Percentiles rank a stretch among this genome's conserved stretches.
phyloP scores from a whole-genome alignment of 768 basidiomycete species.

The Mycena haematopus region DNA sequence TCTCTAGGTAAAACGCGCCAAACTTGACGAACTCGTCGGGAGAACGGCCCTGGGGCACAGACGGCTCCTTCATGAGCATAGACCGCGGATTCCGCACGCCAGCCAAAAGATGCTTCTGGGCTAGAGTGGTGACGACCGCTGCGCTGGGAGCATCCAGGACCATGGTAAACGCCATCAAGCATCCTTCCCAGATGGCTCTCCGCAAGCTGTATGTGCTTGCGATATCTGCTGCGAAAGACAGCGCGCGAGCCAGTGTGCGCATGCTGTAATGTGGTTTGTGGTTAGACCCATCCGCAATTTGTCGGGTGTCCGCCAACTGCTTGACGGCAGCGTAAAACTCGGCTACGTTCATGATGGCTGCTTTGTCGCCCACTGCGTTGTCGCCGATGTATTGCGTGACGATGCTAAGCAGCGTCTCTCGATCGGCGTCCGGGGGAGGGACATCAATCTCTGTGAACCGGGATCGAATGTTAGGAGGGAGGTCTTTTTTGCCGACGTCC shows the following conservation, averaged over 20 bases:
- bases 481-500: slow-evolving; percentile 97
- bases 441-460: slow-evolving; percentile 97
- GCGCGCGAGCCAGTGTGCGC: slow-evolving; percentile 90
- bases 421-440: slow-evolving; percentile 90
- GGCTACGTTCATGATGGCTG: slow-evolving; percentile 87
- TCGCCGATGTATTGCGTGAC: slow-evolving; percentile 89
- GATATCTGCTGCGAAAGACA: slow-evolving; percentile 89
- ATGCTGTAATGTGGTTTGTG: slow-evolving; percentile 95
- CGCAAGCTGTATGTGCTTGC: slow-evolving; percentile 79
- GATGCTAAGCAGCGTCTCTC: slow-evolving; percentile 87
- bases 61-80: slow-evolving; percentile 73
- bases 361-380: slow-evolving; percentile 82
- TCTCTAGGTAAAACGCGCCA: slow-evolving; percentile 90
- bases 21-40: slow-evolving; percentile 75
- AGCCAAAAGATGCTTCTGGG: slow-evolving; percentile 78
- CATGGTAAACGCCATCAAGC: slow-evolving; percentile 98
- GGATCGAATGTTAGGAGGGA: slow-evolving; percentile 87
- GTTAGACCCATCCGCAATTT: slow-evolving; percentile 93
- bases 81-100: slow-evolving; percentile 84
- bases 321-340: slow-evolving; percentile 90
- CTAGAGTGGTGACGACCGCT: slow-evolving; percentile 66
- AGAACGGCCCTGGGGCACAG: slow-evolving; percentile 51
- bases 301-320: slow-evolving; percentile 69
- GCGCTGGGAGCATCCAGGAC: slow-evolving; percentile 79
- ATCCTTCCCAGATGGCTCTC: slow-evolving; percentile 94